phyloP scores from a whole-genome alignment of 441 rosid species.

The Adansonia madagascariensis region DNA sequence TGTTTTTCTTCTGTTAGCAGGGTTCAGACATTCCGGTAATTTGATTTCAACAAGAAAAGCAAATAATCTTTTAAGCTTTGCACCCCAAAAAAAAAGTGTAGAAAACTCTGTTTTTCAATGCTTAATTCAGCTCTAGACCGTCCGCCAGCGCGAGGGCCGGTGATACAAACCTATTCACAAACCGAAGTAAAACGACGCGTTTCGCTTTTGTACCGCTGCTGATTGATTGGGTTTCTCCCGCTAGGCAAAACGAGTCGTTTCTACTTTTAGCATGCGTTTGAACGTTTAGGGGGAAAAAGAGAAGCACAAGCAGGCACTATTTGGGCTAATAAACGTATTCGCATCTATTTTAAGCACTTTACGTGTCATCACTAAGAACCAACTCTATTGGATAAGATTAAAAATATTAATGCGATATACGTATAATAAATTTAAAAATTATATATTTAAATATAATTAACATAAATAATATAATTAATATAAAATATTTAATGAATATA shows the following conservation, averaged over 20 bases:
- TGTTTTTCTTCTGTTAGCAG: slow-evolving; percentile 28
- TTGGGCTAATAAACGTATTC: too few relatives aligned
- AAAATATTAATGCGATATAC: too few relatives aligned
- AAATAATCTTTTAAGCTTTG: not conserved
- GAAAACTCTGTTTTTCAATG: not conserved
- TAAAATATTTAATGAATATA: too few relatives aligned
- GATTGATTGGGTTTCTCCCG: not conserved
- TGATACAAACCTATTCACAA: not conserved
- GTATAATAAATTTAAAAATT: too few relatives aligned
- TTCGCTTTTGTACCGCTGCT: not conserved
- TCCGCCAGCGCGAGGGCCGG: not conserved
- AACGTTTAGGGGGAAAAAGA: too few relatives aligned
- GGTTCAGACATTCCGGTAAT: not conserved
- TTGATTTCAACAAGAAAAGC: not conserved
- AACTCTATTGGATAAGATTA: too few relatives aligned
- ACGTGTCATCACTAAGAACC: too few relatives aligned
- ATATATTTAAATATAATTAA: too few relatives aligned
- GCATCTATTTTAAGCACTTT: too few relatives aligned
- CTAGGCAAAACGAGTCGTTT: not conserved
- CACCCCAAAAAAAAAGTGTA: too few relatives aligned
- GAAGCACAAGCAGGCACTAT: too few relatives aligned
- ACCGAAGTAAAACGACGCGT: not conserved
- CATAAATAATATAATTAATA: too few relatives aligned
- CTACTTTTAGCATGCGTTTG: not conserved
- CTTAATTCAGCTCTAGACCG: not conserved